Evolutionary conservation across 306 rosid species (phyloP).

Genomic region (Malus fusca): DNA sequence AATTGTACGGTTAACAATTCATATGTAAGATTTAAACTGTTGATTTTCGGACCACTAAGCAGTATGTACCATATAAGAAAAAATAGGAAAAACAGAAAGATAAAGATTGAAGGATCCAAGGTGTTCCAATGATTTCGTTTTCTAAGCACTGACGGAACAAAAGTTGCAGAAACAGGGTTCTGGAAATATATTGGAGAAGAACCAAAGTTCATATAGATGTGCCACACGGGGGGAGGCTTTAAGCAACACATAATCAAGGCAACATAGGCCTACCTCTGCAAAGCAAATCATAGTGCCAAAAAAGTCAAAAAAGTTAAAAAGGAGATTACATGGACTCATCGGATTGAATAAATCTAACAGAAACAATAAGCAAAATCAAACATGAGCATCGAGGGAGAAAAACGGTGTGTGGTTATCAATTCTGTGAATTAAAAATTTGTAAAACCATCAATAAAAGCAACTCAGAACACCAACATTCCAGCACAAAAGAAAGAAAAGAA

Average conservation of each 20-base stretch:
- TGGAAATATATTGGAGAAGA: conserved; percentile 2
- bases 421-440: not conserved
- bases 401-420: not conserved
- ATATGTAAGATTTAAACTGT: too few species aligned
- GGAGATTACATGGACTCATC: not conserved
- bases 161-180: not conserved
- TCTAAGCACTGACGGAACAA: not conserved
- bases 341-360: not conserved
- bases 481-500: conserved; percentile 1
- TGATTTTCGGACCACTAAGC: too few species aligned
- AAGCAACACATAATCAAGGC: conserved; percentile 15
- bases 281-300: not conserved
- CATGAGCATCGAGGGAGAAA: too few species aligned
- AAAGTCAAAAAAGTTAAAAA: not conserved
- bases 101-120: not conserved
- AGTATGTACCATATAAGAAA: not conserved
- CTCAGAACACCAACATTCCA: not conserved
- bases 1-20: too few species aligned
- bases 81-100: too few species aligned
- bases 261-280: not conserved
- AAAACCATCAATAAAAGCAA: conserved; percentile 1
- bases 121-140: not conserved
- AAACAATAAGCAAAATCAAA: not conserved
- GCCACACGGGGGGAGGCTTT: conserved; percentile 8
- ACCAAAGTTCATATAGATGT: not conserved